Conservation (phyloP, 148 eudicot species). For the Vaccinium darrowii region DNA sequence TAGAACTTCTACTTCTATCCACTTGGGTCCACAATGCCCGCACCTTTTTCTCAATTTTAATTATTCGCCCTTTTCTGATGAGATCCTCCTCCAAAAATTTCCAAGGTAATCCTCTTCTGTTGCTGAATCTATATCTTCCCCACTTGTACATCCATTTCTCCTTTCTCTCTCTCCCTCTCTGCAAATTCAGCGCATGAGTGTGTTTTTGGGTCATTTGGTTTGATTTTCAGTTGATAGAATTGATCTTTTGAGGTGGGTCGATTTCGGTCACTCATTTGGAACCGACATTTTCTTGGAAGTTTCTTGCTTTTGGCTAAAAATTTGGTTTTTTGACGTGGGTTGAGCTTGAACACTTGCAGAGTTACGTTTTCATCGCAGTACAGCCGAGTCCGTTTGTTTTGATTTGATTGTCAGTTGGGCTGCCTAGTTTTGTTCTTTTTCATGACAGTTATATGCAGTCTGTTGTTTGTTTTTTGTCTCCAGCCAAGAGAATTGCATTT, state of each 20-base stretch:
- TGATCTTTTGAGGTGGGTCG: constrained; percentile 15
- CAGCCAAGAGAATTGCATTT: constrained; percentile 22
- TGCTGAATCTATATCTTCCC: not conserved
- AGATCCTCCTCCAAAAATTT: constrained; percentile 18
- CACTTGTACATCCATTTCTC: not conserved
- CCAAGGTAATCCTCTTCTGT: constrained; percentile 13
- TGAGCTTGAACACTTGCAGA: not conserved
- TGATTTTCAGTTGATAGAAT: constrained; percentile 11
- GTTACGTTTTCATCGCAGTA: not conserved
- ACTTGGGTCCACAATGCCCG: constrained; percentile 27
- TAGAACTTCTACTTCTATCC: constrained; percentile 18
- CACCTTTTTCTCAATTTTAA: constrained; percentile 16
- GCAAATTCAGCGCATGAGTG: not conserved
- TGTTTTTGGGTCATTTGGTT: not conserved
- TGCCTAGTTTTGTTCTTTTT: not conserved
- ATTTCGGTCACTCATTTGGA: not conserved
- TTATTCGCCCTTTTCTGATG: constrained; percentile 18
- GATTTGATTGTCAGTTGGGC: not conserved
- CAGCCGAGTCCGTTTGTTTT: not conserved
- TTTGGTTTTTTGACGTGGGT: constrained; percentile 4
- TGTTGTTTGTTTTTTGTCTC: constrained; percentile 9
- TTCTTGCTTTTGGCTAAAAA: not conserved
- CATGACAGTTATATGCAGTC: constrained; percentile 1
- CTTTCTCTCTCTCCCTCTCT: not conserved
- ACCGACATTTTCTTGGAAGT: not conserved